Percentiles rank a stretch among this genome's conserved stretches.
Evolutionary conservation across 2,329 filamentous ascomycete species (phyloP).

Genomic region (Penicillium sp.): DNA sequence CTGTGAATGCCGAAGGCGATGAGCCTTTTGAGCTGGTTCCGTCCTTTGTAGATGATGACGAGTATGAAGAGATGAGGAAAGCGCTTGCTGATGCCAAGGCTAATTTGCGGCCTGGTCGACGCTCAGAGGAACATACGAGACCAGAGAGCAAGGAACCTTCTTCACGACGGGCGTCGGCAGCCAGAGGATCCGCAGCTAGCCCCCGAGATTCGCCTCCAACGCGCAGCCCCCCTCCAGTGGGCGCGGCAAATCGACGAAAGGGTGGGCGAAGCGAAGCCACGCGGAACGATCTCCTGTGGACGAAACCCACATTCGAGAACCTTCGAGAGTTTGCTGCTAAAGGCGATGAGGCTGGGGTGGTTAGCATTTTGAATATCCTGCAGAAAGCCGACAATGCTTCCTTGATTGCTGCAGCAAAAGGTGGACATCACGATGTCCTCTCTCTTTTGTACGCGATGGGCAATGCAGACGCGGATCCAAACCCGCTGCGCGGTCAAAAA

Average conservation of each 20-base stretch:
- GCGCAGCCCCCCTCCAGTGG: conserved; percentile 42
- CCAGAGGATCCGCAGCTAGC: conserved; percentile 29
- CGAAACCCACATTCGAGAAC: conserved; percentile 51
- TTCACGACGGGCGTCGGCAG: conserved; percentile 44
- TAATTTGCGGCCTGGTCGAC: conserved; percentile 49
- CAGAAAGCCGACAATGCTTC: conserved; percentile 73
- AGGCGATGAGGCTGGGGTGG: conserved; percentile 50
- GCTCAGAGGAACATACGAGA: conserved; percentile 43
- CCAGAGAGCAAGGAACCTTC: conserved; percentile 37
- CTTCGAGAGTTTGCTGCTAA: conserved; percentile 50
- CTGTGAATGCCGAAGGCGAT: conserved; percentile 87
- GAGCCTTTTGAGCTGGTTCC: conserved; percentile 83
- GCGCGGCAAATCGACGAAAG: conserved; percentile 39
- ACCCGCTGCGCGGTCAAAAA: conserved; percentile 57
- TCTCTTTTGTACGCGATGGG: conserved; percentile 72
- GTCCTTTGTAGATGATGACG: conserved; percentile 62
- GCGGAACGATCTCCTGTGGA: conserved; percentile 51
- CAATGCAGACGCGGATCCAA: conserved; percentile 65
- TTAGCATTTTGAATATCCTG: conserved; percentile 49
- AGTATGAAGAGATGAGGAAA: conserved; percentile 74
- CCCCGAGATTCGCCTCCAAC: conserved; percentile 46
- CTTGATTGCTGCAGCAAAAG: conserved; percentile 85
- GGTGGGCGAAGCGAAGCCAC: conserved; percentile 51
- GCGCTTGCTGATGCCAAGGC: conserved; percentile 64
- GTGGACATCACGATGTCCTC: conserved; percentile 84